These are phyloP conservation scores for Euryodendron excelsum DNA, from an alignment of 148 eudicot genomes.

Conservation along the genomic window DNA sequence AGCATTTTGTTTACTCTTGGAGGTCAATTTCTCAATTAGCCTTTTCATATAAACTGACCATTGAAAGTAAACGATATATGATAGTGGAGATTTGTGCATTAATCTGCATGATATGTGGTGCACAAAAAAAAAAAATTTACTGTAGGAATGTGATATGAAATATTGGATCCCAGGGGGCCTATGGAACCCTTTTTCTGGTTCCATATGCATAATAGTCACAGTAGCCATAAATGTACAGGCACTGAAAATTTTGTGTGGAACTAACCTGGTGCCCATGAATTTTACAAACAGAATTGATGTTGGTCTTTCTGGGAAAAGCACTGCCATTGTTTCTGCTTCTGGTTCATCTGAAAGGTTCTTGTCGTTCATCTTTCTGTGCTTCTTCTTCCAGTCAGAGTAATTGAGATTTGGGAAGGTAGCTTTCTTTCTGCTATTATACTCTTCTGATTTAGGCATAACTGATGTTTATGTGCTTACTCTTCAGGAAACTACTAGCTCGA, in stretches of 20 bases:
- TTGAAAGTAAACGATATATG: background rate
- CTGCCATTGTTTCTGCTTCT: slow-evolving; percentile 54
- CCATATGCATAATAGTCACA: background rate
- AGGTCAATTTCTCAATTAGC: background rate
- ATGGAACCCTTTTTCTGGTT: background rate
- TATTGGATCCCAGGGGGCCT: background rate
- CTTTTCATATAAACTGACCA: background rate
- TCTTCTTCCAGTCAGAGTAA: background rate
- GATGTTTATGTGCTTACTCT: background rate
- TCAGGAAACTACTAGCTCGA: background rate
- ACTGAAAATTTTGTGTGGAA: slow-evolving; percentile 1
- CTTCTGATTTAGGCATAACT: background rate
- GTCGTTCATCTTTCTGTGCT: background rate
- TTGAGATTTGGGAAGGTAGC: background rate
- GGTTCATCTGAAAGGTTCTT: slow-evolving; percentile 68
- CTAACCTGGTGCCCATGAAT: slow-evolving; percentile 14
- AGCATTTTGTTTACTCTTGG: background rate
- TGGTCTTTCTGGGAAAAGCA: slow-evolving; percentile 62
- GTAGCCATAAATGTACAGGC: background rate
- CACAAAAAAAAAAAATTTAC: background rate
- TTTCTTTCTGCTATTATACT: background rate
- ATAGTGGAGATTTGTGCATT: background rate
- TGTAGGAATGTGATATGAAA: background rate
- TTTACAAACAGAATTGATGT: slow-evolving; percentile 43
- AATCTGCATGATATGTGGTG: background rate